Conservation (phyloP, 1,284 basidiomycete genomes). For the Exobasidium cylindrosporum region DNA sequence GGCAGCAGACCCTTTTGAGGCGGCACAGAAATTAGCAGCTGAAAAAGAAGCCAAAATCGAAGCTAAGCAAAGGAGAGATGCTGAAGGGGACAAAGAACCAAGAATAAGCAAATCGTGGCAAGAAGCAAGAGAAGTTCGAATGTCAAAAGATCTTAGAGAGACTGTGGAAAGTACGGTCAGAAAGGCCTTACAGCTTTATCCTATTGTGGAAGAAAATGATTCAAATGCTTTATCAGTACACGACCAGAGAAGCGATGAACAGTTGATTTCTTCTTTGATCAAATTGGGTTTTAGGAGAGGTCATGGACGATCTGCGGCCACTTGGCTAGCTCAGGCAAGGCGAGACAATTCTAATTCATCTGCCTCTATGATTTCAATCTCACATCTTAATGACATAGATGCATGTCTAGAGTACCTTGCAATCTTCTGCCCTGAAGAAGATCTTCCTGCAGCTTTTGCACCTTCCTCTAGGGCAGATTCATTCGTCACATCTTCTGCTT, state of each 20-base stretch:
- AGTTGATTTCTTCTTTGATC: constrained; percentile 38
- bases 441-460: constrained; percentile 68
- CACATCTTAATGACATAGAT: constrained; percentile 57
- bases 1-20: constrained; percentile 52
- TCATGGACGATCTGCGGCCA: constrained; percentile 38
- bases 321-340: constrained; percentile 41
- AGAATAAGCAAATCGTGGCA: constrained; percentile 62
- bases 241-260: not conserved
- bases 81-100: constrained; percentile 23
- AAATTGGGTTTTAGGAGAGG: constrained; percentile 49
- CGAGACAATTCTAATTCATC: constrained; percentile 17
- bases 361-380: constrained; percentile 34
- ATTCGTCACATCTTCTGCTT: constrained; percentile 63
- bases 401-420: constrained; percentile 73
- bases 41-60: constrained; percentile 23
- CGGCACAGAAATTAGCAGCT: constrained; percentile 37
- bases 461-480: constrained; percentile 65
- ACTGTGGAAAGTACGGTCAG: constrained; percentile 79
- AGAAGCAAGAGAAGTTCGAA: constrained; percentile 76
- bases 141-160: constrained; percentile 74
- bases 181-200: constrained; percentile 61
- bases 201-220: constrained; percentile 15
- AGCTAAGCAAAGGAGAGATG: constrained; percentile 33
- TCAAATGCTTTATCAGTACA: constrained; percentile 9
- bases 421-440: constrained; percentile 73